These are phyloP conservation scores for Solanum neorickii DNA, from an alignment of 257 asterid species.

Conservation along the genomic window DNA sequence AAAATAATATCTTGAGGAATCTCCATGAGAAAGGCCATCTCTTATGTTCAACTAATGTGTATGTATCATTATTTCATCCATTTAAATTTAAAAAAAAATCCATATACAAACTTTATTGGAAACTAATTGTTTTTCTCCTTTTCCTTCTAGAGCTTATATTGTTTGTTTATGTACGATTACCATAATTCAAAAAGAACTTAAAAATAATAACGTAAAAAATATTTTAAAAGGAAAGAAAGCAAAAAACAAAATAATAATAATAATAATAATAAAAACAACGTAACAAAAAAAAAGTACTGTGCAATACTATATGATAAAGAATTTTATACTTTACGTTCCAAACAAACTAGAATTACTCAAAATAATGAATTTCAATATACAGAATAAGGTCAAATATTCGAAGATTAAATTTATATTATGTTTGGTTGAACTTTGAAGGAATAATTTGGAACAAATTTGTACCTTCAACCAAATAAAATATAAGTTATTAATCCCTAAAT, in stretches of 20 bases:
- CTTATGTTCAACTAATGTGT: not conserved
- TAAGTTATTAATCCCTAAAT: not conserved
- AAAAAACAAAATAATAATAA: too few relatives aligned
- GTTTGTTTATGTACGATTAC: not conserved
- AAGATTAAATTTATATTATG: too few relatives aligned
- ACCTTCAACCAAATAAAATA: not conserved
- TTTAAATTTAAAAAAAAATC: not conserved
- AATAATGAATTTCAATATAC: not conserved
- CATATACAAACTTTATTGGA: not conserved
- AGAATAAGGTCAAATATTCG: not conserved
- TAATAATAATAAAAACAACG: not conserved
- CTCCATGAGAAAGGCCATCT: not conserved
- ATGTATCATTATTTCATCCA: not conserved
- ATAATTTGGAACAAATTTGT: too few relatives aligned
- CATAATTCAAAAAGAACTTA: not conserved
- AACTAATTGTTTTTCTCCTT: not conserved
- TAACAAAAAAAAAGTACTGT: not conserved
- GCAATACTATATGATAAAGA: not conserved
- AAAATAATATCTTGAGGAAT: not conserved
- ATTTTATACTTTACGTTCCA: not conserved
- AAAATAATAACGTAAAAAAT: not conserved
- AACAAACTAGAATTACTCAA: not conserved
- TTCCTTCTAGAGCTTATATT: not conserved
- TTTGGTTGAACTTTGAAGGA: not conserved
- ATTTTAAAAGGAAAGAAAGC: not conserved